Evolutionary conservation across 805 yeast species (phyloP), one percentile per base, ranked within the genome.

Genomic region (Suhomyces sp.): DNA sequence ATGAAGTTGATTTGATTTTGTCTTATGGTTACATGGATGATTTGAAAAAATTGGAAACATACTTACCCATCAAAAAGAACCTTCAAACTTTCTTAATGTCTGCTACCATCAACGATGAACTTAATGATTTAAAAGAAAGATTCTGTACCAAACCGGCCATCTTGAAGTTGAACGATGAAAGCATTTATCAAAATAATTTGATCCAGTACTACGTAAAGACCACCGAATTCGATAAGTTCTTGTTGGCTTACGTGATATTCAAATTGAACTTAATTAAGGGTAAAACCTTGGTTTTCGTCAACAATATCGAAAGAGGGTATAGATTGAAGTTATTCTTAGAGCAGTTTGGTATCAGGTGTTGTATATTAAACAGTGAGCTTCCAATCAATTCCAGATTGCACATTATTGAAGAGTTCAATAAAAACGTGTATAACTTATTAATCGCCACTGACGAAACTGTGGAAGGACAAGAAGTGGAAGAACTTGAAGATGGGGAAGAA

Each of bases 11-110:
- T 65, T 72, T 93, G 48, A 77, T 93, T 30, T 65, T 87, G 33
- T 83, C 95, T 2, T 93, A 85, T 58, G 98, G 98, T 16, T 88
- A 93, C 58, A 76, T 80, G 46, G 95, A 87, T 6, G 98, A 93
- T 61, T 69, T 91, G 43, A 67, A 75, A 26, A 75, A 73, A 49
- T 73, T 93, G 44, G 72, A 83, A 6, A 68, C 72, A 17, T 74
- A 62, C 43, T 63, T 90, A 43, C 88, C 88, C n/a, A 65, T 81
- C 41, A 81, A 80, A 53, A 83, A 83, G 43, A 78, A 76, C 40
- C 67, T 86, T 47, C 98, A 93, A 64, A 81, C 93, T 2, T 93
- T 88, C 62, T 67, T 93, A 47, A 93, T 93, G 98, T 85, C 95
- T 61, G 98, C 98, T 2, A 93, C 98, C 3, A 67, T 93, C 40